Evolutionary conservation across 75 land plant genomes (phyloP).

Genomic region (Cupressus sempervirens): DNA sequence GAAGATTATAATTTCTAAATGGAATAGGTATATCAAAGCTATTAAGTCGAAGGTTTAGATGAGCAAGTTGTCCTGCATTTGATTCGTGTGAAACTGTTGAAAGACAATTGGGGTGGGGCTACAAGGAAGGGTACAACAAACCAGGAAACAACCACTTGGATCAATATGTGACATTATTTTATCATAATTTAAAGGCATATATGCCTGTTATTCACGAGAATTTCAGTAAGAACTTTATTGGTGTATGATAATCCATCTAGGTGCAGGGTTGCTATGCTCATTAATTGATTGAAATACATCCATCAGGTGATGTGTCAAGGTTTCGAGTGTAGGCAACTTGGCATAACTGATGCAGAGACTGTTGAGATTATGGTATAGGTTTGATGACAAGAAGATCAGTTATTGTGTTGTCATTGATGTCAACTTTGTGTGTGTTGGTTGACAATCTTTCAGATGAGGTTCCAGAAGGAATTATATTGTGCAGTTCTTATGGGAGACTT

Average conservation of each 20-base stretch:
- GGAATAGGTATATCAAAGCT: background rate
- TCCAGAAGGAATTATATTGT: no score
- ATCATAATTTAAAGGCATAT: background rate
- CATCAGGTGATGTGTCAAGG: background rate
- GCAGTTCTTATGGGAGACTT: no score
- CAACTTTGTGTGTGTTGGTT: no score
- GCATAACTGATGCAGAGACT: no score
- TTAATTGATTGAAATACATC: background rate
- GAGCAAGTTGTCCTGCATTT: background rate
- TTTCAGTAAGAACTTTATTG: background rate
- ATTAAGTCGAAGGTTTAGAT: background rate
- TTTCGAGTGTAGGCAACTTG: background rate
- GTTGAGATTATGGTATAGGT: no score
- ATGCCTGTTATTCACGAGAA: background rate
- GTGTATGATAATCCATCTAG: background rate
- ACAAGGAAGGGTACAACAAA: background rate
- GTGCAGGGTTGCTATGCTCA: no score
- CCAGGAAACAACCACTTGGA: background rate
- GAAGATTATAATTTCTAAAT: background rate
- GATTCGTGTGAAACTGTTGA: background rate
- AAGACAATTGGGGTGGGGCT: background rate
- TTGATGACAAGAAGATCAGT: no score
- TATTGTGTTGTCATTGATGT: no score
- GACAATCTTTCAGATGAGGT: no score
- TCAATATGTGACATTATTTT: background rate